phyloP scores from a whole-genome alignment of 108 stramenopile species.

The Craspedostauros australis region DNA sequence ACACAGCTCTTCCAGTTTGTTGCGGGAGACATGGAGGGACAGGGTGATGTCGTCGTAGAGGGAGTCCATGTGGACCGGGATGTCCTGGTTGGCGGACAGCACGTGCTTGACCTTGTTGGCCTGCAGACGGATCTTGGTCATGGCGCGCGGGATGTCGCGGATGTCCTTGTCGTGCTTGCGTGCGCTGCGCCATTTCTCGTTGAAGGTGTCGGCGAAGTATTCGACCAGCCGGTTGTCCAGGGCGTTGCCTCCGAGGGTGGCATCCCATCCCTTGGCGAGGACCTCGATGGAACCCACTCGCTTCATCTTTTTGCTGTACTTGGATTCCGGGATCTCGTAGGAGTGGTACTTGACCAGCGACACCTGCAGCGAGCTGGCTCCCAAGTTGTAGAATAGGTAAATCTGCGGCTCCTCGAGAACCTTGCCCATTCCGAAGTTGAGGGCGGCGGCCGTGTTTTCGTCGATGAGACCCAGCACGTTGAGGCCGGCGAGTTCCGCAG shows the following conservation, averaged over 20 bases:
- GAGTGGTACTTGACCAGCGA: constrained; percentile 68
- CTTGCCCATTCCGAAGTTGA: constrained; percentile 96
- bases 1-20: constrained; percentile 85
- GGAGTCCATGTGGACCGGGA: constrained; percentile 92
- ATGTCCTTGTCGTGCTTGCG: constrained; percentile 66
- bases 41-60: constrained; percentile 90
- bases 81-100: constrained; percentile 92
- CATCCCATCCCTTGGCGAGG: constrained; percentile 92
- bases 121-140: constrained; percentile 93
- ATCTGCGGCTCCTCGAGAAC: constrained; percentile 71
- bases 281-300: constrained; percentile 90
- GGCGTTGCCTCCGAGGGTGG: constrained; percentile 79
- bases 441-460: constrained; percentile 96
- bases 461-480: constrained; percentile 95
- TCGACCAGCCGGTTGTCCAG: constrained; percentile 91
- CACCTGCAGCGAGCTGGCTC: constrained; percentile 88
- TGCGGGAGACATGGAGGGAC: constrained; percentile 70
- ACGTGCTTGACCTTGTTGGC: constrained; percentile 99
- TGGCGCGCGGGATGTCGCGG: constrained; percentile 74
- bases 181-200: constrained; percentile 67
- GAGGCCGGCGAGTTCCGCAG: constrained; percentile 91
- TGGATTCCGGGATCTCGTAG: constrained; percentile 59
- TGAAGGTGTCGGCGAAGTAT: constrained; percentile 91
- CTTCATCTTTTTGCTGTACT: constrained; percentile 74
- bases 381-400: constrained; percentile 98